Percentiles rank a stretch among this genome's conserved stretches.
These are phyloP conservation scores for Carex arenaria DNA, from an alignment of 202 grass and related monocot genomes.

Conservation along the genomic window DNA sequence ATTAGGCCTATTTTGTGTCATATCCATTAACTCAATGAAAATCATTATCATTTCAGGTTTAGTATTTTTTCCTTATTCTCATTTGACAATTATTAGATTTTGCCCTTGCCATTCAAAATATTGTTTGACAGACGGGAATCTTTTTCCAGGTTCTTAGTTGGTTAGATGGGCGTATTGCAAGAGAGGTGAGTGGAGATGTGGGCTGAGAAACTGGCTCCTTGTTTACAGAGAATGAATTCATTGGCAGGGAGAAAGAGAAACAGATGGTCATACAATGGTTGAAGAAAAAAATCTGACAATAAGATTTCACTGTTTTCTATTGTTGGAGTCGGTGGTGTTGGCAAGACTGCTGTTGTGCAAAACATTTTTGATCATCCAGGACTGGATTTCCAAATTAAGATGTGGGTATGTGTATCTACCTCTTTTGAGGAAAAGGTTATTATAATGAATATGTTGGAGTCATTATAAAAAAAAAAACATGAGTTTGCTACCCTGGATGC, in stretches of 20 bases:
- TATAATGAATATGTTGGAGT: conserved; percentile 14
- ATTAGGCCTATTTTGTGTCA: too few relatives aligned
- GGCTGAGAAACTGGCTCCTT: neutral
- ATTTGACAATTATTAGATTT: too few relatives aligned
- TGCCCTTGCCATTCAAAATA: neutral
- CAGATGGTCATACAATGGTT: neutral
- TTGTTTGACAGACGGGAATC: neutral
- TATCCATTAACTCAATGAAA: too few relatives aligned
- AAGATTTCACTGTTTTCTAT: neutral
- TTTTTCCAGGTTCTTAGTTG: neutral
- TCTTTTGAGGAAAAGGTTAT: conserved; percentile 17
- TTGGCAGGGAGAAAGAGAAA: conserved; percentile 5
- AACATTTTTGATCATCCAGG: conserved; percentile 9
- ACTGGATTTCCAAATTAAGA: neutral
- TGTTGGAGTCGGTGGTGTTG: conserved; percentile 19
- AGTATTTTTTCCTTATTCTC: too few relatives aligned
- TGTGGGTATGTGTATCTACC: conserved; percentile 24
- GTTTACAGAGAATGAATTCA: neutral
- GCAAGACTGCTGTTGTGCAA: conserved; percentile 25
- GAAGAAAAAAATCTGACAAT: neutral
- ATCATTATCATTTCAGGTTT: too few relatives aligned
- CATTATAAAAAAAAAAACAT: neutral
- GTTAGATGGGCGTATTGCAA: neutral
- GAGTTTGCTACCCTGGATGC: neutral
- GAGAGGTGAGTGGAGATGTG: neutral